Percentiles rank a stretch among this genome's conserved stretches.
phyloP scores from a whole-genome alignment of 2,329 filamentous ascomycete genomes.

The Herpotrichia juniperi region DNA sequence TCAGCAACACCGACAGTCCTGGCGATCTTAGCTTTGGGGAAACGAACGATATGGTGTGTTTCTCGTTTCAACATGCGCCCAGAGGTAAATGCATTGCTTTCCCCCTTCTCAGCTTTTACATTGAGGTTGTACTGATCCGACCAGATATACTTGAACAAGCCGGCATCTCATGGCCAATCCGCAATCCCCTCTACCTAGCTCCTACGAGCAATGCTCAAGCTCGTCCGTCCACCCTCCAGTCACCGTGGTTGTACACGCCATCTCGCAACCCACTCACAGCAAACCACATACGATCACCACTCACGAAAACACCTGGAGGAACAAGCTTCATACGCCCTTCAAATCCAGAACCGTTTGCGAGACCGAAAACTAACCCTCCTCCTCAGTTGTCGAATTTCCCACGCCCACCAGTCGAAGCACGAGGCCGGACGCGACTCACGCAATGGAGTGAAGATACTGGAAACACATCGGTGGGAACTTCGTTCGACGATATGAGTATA shows the following conservation, averaged over 20 bases:
- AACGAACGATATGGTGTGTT: constrained; percentile 74
- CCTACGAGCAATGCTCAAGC: constrained; percentile 9
- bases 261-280: constrained; percentile 5
- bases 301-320: constrained; percentile 1
- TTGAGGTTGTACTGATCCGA: constrained; percentile 17
- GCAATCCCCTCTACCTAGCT: constrained; percentile 36
- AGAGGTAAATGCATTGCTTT: constrained; percentile 67
- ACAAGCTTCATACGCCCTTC: constrained; percentile 10
- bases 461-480: constrained; percentile 10
- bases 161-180: constrained; percentile 78
- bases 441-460: constrained; percentile 20
- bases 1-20: constrained; percentile 43
- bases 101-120: background rate
- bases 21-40: constrained; percentile 59
- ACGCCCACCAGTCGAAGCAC: constrained; percentile 12
- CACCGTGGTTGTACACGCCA: constrained; percentile 7
- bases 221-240: constrained; percentile 1
- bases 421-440: constrained; percentile 1
- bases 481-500: constrained; percentile 24
- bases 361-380: constrained; percentile 22
- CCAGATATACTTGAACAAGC: constrained; percentile 74
- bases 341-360: constrained; percentile 22
- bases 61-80: constrained; percentile 86
- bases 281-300: constrained; percentile 14
- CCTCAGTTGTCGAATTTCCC: constrained; percentile 20